Conservation (phyloP, 2,329 filamentous ascomycete genomes). For the Aspergillus bombycis region DNA sequence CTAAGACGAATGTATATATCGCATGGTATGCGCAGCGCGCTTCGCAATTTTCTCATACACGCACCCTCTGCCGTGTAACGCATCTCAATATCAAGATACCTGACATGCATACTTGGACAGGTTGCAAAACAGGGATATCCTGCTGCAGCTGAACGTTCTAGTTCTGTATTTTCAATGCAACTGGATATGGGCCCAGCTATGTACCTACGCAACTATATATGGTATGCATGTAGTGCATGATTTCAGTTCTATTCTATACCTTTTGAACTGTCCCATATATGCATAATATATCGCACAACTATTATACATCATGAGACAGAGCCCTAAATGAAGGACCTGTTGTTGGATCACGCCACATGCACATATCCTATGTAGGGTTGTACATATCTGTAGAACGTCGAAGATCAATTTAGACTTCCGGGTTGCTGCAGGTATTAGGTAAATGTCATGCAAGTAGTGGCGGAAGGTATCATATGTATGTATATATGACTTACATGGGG, state of each 20-base stretch:
- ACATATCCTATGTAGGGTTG: background rate
- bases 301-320: background rate
- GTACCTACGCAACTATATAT: background rate
- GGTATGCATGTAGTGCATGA: background rate
- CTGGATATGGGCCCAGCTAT: background rate
- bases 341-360: background rate
- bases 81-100: background rate
- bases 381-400: conserved; percentile 3
- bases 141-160: background rate
- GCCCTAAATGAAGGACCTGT: conserved; percentile 2
- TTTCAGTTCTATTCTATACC: background rate
- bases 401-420: conserved; percentile 16
- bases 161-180: background rate
- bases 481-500: conserved; percentile 5
- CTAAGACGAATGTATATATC: background rate
- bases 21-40: background rate
- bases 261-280: background rate
- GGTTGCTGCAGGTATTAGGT: conserved; percentile 16
- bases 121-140: background rate
- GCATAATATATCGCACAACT: background rate
- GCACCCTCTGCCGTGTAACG: background rate
- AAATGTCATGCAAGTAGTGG: background rate
- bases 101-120: background rate
- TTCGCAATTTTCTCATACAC: background rate
- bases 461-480: background rate